Evolutionary conservation across 192 early-diverging fungal species (phyloP), one percentile per base, ranked within the genome.

Genomic region (Coemansia sp.): DNA sequence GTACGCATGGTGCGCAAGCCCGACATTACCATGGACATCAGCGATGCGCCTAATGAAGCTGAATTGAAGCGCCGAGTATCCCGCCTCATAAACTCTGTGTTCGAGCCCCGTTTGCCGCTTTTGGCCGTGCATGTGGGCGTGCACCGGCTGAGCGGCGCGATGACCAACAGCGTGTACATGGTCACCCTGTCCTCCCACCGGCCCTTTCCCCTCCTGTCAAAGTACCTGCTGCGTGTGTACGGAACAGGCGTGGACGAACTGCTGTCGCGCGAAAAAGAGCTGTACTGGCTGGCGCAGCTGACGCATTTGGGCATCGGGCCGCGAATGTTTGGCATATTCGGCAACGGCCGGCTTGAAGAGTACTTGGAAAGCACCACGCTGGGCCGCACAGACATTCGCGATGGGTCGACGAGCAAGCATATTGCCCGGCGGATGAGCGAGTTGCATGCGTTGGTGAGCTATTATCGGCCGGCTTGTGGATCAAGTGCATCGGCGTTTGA

Each of bases 341-440:
- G 76, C 14, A 96, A 96, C 69, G 94, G 94, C 28, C 81, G 94
- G 7, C 79, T 96, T 62, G 94, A 96, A 62, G 84, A 96, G 68
- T 94, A 85, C 51, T 76, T 96, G 1, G 87, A 90, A 42, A 89
- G 88, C 21, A 81, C 72, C 0, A 93, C 91, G 0, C 78, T 96
- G 51, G 87, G 77, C 0, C 84, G 82, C 55, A 69, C 83, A 2
- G 91, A 94, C 38, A 84, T 96, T 31, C 72, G 91, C 15, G 64
- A 88, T 23, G 82, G 83, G 0, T 62, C 70, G 9, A 88, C 82
- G 34, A 91, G 89, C 34, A 68, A 80, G 40, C 83, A 88, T 34
- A 90, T 96, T 77, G 92, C 92, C 6, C 70, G 77, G 9, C 83
- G 87, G 0, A 71, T 96, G 70, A 86, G 78, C 61, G 84, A 87